Evolutionary conservation across 225 moss, liverwort and hornwort species (phyloP).

Genomic region (Climacium dendroides): DNA sequence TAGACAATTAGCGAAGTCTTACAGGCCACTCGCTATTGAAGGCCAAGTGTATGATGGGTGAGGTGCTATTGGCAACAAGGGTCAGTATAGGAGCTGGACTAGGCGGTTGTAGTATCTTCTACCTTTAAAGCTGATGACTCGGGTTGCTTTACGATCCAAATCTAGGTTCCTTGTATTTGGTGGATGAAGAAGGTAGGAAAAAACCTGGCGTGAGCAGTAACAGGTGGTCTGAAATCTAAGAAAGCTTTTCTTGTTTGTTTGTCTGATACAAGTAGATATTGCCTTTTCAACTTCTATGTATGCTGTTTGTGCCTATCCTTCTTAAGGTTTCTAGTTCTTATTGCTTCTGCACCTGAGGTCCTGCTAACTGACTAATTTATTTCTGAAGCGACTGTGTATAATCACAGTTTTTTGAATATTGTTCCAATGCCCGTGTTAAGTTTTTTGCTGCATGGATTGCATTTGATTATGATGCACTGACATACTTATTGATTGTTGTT

Average conservation of each 20-base stretch:
- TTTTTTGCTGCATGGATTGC: not conserved
- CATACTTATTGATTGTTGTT: not conserved
- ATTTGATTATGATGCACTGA: not conserved
- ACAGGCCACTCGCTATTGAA: not conserved
- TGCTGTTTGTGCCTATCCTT: not conserved
- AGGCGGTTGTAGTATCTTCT: too few relatives aligned
- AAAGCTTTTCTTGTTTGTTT: too few relatives aligned
- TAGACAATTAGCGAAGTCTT: not conserved
- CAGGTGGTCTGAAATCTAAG: too few relatives aligned
- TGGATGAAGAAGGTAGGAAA: too few relatives aligned
- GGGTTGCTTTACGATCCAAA: too few relatives aligned
- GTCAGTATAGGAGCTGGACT: too few relatives aligned
- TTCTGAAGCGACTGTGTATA: not conserved
- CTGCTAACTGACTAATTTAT: not conserved
- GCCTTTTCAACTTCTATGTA: not conserved
- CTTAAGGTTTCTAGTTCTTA: not conserved
- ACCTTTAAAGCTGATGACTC: too few relatives aligned
- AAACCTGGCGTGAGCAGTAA: too few relatives aligned
- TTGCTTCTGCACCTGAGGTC: not conserved
- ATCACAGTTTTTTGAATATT: not conserved
- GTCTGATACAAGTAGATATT: too few relatives aligned
- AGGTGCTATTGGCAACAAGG: too few relatives aligned
- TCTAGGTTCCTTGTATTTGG: too few relatives aligned
- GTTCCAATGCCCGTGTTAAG: not conserved
- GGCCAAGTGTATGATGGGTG: not conserved